Conservation (phyloP, 805 yeast species). For the Kuraishia cidri region DNA sequence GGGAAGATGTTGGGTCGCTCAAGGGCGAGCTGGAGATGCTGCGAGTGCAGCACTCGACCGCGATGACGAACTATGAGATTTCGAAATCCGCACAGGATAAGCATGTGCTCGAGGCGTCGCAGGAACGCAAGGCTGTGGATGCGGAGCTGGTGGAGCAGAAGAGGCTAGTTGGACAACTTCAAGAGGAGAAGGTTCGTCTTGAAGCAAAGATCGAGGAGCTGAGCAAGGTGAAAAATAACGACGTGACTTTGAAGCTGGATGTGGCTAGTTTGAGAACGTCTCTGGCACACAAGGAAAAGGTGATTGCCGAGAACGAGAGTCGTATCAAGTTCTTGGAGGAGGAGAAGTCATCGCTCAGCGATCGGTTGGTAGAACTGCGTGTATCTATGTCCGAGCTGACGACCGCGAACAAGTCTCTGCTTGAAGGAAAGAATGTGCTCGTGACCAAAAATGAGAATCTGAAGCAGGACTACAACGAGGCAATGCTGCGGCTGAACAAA, state of each 20-base stretch:
- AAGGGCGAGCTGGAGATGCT: constrained; percentile 15
- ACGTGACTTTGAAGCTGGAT: constrained; percentile 37
- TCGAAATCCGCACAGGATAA: constrained; percentile 5
- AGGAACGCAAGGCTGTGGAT: constrained; percentile 14
- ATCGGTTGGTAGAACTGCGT: constrained; percentile 26
- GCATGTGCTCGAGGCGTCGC: constrained; percentile 9
- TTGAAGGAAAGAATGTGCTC: constrained; percentile 29
- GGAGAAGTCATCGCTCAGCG: constrained; percentile 28
- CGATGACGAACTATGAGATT: constrained; percentile 23
- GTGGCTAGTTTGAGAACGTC: constrained; percentile 35
- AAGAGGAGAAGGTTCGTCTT: constrained; percentile 24
- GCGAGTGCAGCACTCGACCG: constrained; percentile 24
- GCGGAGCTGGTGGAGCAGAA: constrained; percentile 22
- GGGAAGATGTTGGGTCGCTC: constrained; percentile 13
- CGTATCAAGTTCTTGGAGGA: constrained; percentile 26
- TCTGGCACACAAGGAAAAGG: constrained; percentile 33
- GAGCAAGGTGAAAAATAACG: constrained; percentile 26
- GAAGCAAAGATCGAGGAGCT: constrained; percentile 23
- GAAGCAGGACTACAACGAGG: constrained; percentile 19
- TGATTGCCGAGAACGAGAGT: constrained; percentile 25
- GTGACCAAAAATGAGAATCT: constrained; percentile 31
- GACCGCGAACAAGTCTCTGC: constrained; percentile 21
- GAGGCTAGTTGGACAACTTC: constrained; percentile 17
- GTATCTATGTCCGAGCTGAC: constrained; percentile 30
- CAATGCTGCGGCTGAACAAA: constrained; percentile 27